A percentile compares a stretch with the other conserved stretches of the same genome.
These are phyloP conservation scores for Ballota nigra DNA, from an alignment of 257 asterid genomes.

Conservation along the genomic window DNA sequence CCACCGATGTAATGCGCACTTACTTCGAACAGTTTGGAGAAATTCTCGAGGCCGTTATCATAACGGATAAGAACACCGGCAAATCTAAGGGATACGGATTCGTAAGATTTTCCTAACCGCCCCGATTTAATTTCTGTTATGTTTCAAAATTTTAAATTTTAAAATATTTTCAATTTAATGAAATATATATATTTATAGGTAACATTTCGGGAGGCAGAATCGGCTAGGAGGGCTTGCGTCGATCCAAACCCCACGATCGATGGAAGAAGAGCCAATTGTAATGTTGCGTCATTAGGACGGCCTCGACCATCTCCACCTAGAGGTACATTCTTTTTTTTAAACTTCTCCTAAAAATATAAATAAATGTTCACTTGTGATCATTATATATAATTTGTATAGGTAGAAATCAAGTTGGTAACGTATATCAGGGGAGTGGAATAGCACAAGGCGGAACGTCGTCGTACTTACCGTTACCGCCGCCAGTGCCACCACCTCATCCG, in stretches of 20 bases:
- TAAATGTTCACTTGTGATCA: too few relatives aligned
- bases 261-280: conserved; percentile 93
- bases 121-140: not conserved
- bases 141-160: too few relatives aligned
- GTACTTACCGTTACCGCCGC: conserved; percentile 54
- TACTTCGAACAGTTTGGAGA: conserved; percentile 90
- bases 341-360: too few relatives aligned
- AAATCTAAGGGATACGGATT: conserved; percentile 98
- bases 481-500: conserved; percentile 55
- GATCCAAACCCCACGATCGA: conserved; percentile 91
- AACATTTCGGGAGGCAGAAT: conserved; percentile 86
- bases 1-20: conserved; percentile 71
- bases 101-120: conserved; percentile 40
- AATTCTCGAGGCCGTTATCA: conserved; percentile 94
- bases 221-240: conserved; percentile 73
- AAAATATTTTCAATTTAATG: too few relatives aligned
- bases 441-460: conserved; percentile 53
- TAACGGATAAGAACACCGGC: conserved; percentile 88
- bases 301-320: conserved; percentile 80
- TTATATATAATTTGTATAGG: conserved; percentile 29
- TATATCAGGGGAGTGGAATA: conserved; percentile 52
- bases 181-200: conserved; percentile 66
- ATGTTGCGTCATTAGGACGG: conserved; percentile 88
- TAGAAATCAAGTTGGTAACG: conserved; percentile 55
- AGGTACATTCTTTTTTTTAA: conserved; percentile 12